A percentile compares a stretch with the other conserved stretches of the same genome.
Conservation (phyloP, 306 rosid genomes). For the Vigna reflexopilosa region DNA sequence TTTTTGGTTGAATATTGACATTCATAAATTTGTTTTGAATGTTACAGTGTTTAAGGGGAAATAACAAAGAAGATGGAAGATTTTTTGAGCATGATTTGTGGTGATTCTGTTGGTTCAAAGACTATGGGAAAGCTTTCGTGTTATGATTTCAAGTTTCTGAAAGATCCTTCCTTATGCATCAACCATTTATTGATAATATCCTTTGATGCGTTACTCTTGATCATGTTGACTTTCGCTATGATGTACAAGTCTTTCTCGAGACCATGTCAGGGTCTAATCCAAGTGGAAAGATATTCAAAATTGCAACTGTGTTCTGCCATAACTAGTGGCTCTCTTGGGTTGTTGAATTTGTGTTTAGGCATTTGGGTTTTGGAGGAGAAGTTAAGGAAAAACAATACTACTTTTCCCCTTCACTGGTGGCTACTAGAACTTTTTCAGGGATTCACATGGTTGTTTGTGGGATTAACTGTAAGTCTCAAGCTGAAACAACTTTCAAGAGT, state of each 20-base stretch:
- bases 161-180: slow-evolving; percentile 55
- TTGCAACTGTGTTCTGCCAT: slow-evolving; percentile 51
- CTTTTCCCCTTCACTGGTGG: slow-evolving; percentile 57
- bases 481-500: slow-evolving; percentile 49
- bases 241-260: slow-evolving; percentile 42
- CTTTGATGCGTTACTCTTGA: slow-evolving; percentile 45
- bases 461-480: slow-evolving; percentile 50
- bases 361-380: slow-evolving; percentile 60
- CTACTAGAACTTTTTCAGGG: slow-evolving; percentile 57
- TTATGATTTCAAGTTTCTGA: slow-evolving; percentile 37
- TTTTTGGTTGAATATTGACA: background rate
- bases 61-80: slow-evolving; percentile 47
- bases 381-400: slow-evolving; percentile 44
- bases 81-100: slow-evolving; percentile 56
- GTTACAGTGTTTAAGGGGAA: slow-evolving; percentile 29
- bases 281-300: slow-evolving; percentile 38
- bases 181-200: slow-evolving; percentile 14
- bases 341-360: slow-evolving; percentile 52
- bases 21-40: background rate
- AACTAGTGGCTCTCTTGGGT: slow-evolving; percentile 56
- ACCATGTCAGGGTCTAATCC: slow-evolving; percentile 34
- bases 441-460: slow-evolving; percentile 51
- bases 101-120: slow-evolving; percentile 47
- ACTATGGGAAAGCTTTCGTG: slow-evolving; percentile 39
- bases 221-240: slow-evolving; percentile 49